phyloP scores from a whole-genome alignment of 2,329 filamentous ascomycete species.

The Phyllosticta capitalensis region DNA sequence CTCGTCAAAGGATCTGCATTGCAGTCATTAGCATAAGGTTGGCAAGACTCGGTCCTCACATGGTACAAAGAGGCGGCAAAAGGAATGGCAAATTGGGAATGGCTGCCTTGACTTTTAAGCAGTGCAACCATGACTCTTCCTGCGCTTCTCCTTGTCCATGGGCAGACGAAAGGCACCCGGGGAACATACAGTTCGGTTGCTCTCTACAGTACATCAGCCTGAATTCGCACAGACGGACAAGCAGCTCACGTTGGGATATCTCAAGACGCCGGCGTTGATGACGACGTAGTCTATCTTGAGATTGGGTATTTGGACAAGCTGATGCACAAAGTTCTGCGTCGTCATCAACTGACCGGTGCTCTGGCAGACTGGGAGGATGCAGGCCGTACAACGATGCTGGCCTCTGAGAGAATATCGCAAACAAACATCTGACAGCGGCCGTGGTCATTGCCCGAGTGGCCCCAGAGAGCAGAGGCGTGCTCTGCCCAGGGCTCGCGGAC shows the following conservation, averaged over 20 bases:
- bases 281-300: constrained; percentile 45
- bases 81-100: background rate
- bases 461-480: constrained; percentile 33
- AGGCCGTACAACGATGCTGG: constrained; percentile 38
- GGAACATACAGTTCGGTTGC: constrained; percentile 40
- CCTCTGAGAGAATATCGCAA: constrained; percentile 45
- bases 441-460: constrained; percentile 34
- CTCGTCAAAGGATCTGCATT: constrained; percentile 39
- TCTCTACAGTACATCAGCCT: constrained; percentile 27
- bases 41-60: background rate
- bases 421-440: constrained; percentile 39
- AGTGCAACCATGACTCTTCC: background rate
- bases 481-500: constrained; percentile 35
- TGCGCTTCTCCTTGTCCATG: background rate
- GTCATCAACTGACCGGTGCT: constrained; percentile 4
- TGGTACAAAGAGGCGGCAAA: background rate
- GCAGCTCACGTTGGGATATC: constrained; percentile 45
- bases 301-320: constrained; percentile 31
- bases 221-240: constrained; percentile 11
- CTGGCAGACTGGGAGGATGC: background rate
- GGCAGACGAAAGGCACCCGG: constrained; percentile 14
- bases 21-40: background rate
- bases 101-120: background rate
- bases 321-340: constrained; percentile 33
- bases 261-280: constrained; percentile 47